phyloP scores from a whole-genome alignment of 441 rosid species.

The Euphorbia schlechtendalii region DNA sequence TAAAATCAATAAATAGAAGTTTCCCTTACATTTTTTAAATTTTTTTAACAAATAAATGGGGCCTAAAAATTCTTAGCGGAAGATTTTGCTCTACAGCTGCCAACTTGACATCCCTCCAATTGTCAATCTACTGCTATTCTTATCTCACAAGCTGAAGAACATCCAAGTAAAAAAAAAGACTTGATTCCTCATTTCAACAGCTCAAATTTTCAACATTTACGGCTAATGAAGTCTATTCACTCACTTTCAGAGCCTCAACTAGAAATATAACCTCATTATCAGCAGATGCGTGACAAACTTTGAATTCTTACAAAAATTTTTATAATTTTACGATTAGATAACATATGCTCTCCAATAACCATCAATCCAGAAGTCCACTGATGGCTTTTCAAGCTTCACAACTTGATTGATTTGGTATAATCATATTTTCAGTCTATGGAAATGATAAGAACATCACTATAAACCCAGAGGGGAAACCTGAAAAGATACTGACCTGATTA shows the following conservation, averaged over 20 bases:
- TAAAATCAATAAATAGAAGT: too few relatives aligned
- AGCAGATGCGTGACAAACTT: neutral
- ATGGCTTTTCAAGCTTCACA: too few relatives aligned
- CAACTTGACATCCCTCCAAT: neutral
- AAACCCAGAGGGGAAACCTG: constrained; percentile 5
- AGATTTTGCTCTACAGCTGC: neutral
- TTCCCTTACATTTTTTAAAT: too few relatives aligned
- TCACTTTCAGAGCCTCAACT: neutral
- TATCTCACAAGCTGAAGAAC: neutral
- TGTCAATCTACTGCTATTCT: neutral
- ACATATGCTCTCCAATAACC: neutral
- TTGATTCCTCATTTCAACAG: neutral
- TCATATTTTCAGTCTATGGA: neutral
- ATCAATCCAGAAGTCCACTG: neutral
- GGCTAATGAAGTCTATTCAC: neutral
- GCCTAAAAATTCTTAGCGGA: neutral
- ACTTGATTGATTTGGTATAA: neutral
- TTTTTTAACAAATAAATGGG: neutral
- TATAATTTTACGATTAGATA: neutral
- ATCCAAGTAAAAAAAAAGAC: neutral
- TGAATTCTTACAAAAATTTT: neutral
- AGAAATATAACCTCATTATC: neutral
- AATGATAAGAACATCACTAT: too few relatives aligned
- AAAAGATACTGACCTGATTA: constrained; percentile 56
- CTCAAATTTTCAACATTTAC: neutral